Evolutionary conservation across 176 grass and related monocot species (phyloP), one percentile per base, ranked within the genome.

Genomic region (Hsuehochloa calcarea): DNA sequence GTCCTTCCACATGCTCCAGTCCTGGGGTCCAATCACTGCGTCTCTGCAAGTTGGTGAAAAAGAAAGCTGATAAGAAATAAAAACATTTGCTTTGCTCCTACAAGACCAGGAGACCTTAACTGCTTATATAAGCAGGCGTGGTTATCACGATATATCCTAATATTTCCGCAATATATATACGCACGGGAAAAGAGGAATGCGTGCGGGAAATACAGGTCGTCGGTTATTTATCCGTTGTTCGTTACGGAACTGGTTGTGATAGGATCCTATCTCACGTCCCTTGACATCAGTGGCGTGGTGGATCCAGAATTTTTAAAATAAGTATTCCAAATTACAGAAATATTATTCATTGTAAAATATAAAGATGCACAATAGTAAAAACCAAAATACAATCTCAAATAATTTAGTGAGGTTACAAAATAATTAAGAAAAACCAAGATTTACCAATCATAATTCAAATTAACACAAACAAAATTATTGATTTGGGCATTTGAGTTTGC

Each of bases 81-180:
- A 45, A 72, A 12, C 35, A 87, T 46, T 46, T 43, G 60, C 31
- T 70, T 45, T 65, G 58, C 45, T 44, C n/a, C 63, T 59, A 17
- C 11, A 45, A 74, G 20, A 67, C 70, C 50, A 43, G 6, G 41
- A 40, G 50, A 58, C 9, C 22, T 10, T 8, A 65, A 0, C 5
- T 64, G 77, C 89, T 87, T 94, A 90, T 92, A 94, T 92, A 94
- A 90, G 92, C 40, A 0, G 0, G 0, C 0, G 1, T 1, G 69
- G 7, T 74, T 92, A 92, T 94, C 87, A 75, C 29, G 7, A 39
- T 51, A 37, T 80, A 41, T 35, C 4, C 34, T 19, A 52, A 26
- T 85, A n/a, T 64, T 85, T 85, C 26, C 16, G 10, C 7, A 23
- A 77, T 76, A 75, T 80, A 88, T 80, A 88, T 77, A 56, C 4